These are phyloP conservation scores for Suillus luteus DNA, from an alignment of 768 basidiomycete genomes.

Conservation along the genomic window DNA sequence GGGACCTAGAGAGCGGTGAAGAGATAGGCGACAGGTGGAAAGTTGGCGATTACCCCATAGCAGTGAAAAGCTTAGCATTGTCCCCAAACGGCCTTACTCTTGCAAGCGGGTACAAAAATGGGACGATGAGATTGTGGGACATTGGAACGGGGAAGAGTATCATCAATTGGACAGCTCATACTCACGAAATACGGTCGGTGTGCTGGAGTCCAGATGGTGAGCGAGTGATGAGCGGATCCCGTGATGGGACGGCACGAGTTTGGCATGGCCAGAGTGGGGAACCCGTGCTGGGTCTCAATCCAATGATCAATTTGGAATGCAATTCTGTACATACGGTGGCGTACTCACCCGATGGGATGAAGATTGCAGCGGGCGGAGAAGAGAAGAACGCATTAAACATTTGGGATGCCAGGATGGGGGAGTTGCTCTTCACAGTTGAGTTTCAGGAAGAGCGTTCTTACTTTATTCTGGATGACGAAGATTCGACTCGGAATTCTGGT, in stretches of 20 bases:
- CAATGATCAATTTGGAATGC: background rate
- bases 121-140: background rate
- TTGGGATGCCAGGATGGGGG: background rate
- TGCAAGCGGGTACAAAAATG: background rate
- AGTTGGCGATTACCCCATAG: background rate
- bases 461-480: background rate
- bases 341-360: background rate
- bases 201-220: constrained; percentile 3
- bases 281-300: background rate
- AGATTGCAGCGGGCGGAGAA: background rate
- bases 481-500: background rate
- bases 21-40: background rate
- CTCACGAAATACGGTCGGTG: background rate
- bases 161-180: background rate
- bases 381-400: background rate
- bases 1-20: background rate
- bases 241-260: background rate
- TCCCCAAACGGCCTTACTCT: background rate
- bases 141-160: background rate
- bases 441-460: background rate
- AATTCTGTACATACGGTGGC: too few species aligned
- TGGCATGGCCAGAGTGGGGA: background rate
- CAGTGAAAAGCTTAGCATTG: background rate
- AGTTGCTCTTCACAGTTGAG: background rate
- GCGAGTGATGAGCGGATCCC: background rate